Percentiles rank a stretch among this genome's conserved stretches.
These are phyloP conservation scores for Rhynchospora tenuis DNA, from an alignment of 176 grass and related monocot genomes.

Conservation along the genomic window DNA sequence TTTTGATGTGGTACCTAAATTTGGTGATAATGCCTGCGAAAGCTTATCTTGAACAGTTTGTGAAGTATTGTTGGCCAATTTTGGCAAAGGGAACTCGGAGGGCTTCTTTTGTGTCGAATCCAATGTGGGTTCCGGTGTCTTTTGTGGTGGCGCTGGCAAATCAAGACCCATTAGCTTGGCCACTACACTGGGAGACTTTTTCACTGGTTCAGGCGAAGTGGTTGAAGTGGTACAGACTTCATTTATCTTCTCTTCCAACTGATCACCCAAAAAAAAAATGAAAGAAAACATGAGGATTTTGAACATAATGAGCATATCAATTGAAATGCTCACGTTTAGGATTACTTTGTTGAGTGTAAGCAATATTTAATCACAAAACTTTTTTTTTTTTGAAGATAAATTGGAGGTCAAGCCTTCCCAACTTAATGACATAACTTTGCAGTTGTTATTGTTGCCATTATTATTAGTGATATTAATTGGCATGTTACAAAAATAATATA, in stretches of 20 bases:
- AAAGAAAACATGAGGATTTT: neutral
- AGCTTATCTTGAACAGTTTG: constrained; percentile 7
- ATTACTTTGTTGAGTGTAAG: no score
- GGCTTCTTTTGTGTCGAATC: neutral
- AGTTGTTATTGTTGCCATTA: neutral
- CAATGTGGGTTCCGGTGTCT: neutral
- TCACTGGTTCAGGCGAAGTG: neutral
- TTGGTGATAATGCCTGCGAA: constrained; percentile 9
- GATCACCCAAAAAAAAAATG: neutral
- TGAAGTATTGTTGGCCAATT: neutral
- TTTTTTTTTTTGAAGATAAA: no score
- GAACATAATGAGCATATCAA: no score
- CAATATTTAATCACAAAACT: neutral
- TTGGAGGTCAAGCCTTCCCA: no score
- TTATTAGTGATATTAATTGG: neutral
- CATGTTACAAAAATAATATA: neutral
- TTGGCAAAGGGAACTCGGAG: neutral
- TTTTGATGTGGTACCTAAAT: constrained; percentile 7
- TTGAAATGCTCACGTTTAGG: no score
- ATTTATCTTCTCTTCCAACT: constrained; percentile 3
- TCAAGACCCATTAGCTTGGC: constrained; percentile 80
- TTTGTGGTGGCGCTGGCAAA: constrained; percentile 22
- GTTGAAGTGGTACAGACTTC: neutral
- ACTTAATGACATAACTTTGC: neutral
- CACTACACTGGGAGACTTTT: constrained; percentile 40